Base-by-base conservation (phyloP, 164 flowering plant species). In the Magnolia officinalis region DNA sequence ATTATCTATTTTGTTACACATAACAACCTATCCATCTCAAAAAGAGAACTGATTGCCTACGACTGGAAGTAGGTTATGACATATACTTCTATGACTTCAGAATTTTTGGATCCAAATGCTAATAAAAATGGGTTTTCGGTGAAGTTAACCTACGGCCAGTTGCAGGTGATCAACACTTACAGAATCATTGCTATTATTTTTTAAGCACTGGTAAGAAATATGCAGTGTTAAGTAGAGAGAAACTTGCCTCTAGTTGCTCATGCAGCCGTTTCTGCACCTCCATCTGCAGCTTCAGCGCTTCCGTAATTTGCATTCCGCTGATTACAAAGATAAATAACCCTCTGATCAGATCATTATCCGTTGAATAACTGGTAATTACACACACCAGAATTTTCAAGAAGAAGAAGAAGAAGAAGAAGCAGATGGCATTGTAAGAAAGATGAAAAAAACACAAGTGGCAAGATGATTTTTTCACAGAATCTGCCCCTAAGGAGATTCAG, bases 221-320 rank as follows among this genome's bases (percentile, higher is more conserved):
- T 2, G 4, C 13, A 2, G 61, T 55, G 13, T 16, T 0, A 55
- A 55, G 61, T 55, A 20, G 9, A 21, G 19, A 50, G 14, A 67
- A 66, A 79, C 86, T 79, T 83, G 76, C 98, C 98, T 95, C 98
- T 71, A 95, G 80, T 82, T 95, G 98, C 81, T 95, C 98, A 76
- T 93, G 96, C 74, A 95, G 85, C 23, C 97, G 87, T 84, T 91
- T 95, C 78, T 95, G 97, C 59, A 93, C 97, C 81, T 95, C 98
- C 93, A 93, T 93, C 82, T 93, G 98, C 84, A 95, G 86, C 87
- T 89, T 91, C 21, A 93, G 88, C 72, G 98, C 97, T 81, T 91
- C 98, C 26, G 90, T 92, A 51, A 93, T 93, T 82, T 95, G 95
- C 90, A 88, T 85, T 45, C 97, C 97, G 72, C 98, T 93, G 86